Evolutionary conservation across 2,329 filamentous ascomycete genomes (phyloP).

Genomic region (Bertia moriformis): DNA sequence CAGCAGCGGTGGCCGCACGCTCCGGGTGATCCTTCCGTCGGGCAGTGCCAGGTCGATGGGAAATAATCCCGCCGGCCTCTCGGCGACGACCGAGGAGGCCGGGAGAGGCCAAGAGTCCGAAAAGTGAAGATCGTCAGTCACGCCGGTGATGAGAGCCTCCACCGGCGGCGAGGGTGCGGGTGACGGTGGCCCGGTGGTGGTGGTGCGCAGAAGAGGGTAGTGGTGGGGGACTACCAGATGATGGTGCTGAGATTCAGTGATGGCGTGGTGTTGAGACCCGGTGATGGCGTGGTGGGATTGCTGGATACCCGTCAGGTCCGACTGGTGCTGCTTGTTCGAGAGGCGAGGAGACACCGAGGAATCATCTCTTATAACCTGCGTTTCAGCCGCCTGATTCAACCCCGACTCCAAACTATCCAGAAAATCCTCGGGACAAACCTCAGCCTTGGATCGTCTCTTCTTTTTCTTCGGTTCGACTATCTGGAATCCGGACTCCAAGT

Average conservation of each 20-base stretch:
- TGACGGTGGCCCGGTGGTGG: not conserved
- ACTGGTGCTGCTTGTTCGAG: not conserved
- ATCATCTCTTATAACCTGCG: not conserved
- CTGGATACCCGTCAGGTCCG: no score
- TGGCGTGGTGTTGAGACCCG: no score
- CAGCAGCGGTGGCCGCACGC: no score
- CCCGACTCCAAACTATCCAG: not conserved
- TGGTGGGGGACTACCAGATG: no score
- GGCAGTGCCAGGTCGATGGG: no score
- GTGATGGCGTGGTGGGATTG: no score
- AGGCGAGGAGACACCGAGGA: not conserved
- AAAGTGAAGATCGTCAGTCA: not conserved
- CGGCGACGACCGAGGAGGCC: not conserved
- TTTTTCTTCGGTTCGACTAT: constrained; percentile 13
- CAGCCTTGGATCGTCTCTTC: not conserved
- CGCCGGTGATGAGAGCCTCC: not conserved
- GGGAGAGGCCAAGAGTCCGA: not conserved
- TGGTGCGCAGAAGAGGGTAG: no score
- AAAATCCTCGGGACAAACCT: not conserved
- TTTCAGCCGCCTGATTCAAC: not conserved
- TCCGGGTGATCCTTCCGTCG: no score
- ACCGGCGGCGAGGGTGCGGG: not conserved
- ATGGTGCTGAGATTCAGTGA: no score
- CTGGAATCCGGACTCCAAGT: constrained; percentile 13
- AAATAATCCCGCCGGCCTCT: not conserved